Conservation (phyloP, 75 land plant genomes). For the Isoetes taiwanensis region DNA sequence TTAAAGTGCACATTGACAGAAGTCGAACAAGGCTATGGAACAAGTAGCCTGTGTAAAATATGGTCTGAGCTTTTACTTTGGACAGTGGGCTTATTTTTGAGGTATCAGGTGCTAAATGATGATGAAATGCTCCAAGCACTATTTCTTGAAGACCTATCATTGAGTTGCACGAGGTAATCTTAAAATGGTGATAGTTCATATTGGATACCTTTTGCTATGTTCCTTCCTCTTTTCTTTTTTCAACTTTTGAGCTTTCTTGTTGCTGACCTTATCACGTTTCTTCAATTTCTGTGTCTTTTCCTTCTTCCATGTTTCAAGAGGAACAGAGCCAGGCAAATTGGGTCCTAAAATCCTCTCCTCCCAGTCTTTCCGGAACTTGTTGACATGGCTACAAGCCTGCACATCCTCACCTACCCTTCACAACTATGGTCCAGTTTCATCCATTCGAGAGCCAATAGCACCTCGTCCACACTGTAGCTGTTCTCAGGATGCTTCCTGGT, state of each 20-base stretch:
- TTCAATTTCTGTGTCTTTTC: not conserved
- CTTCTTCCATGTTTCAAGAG: not conserved
- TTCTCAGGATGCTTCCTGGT: too few species aligned
- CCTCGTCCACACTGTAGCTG: not conserved
- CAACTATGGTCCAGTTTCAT: conserved; percentile 2
- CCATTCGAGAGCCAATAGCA: not conserved
- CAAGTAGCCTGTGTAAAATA: too few species aligned
- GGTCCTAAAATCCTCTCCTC: not conserved
- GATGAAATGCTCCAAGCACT: too few species aligned
- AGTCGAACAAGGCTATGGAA: too few species aligned
- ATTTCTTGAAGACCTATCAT: too few species aligned
- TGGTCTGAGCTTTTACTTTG: too few species aligned
- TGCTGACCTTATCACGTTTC: not conserved
- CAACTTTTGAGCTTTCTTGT: not conserved
- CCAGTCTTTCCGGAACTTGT: not conserved
- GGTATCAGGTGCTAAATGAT: too few species aligned
- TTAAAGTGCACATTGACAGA: too few species aligned
- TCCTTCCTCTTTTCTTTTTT: not conserved
- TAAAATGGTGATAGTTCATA: too few species aligned
- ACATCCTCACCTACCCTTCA: not conserved
- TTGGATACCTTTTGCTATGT: too few species aligned
- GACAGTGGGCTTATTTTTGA: too few species aligned
- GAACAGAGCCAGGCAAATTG: not conserved
- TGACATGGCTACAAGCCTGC: not conserved
- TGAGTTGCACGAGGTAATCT: too few species aligned